phyloP scores from a whole-genome alignment of 2,329 filamentous ascomycete species.

The Microdochium trichocladiopsis region DNA sequence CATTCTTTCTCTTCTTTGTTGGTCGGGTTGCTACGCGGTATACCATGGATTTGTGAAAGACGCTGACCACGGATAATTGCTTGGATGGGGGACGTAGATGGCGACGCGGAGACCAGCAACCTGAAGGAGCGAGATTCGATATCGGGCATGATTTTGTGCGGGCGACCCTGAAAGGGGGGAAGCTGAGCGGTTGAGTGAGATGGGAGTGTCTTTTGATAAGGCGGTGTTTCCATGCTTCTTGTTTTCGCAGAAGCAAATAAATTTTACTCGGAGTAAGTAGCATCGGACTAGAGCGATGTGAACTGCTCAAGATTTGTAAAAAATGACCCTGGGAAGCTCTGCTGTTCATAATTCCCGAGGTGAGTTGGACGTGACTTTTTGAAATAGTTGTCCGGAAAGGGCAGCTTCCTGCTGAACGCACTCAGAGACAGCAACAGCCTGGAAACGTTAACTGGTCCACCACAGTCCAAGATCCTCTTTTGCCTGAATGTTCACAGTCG shows the following conservation, averaged over 20 bases:
- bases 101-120: too few relatives aligned
- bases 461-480: not conserved
- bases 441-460: not conserved
- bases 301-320: not conserved
- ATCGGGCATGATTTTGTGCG: too few relatives aligned
- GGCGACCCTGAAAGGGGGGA: too few relatives aligned
- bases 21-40: too few relatives aligned
- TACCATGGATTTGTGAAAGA: too few relatives aligned
- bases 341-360: not conserved
- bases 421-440: not conserved
- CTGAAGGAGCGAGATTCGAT: too few relatives aligned
- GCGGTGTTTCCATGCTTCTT: not conserved
- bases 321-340: not conserved
- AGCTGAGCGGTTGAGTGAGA: not conserved
- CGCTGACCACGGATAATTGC: too few relatives aligned
- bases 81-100: too few relatives aligned
- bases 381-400: not conserved
- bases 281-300: not conserved
- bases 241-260: not conserved
- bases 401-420: not conserved
- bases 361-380: not conserved
- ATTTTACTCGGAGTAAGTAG: not conserved
- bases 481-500: not conserved
- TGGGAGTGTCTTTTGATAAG: not conserved
- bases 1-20: too few relatives aligned